Conservation (phyloP, 257 asterid species). For the Asclepias syriaca region DNA sequence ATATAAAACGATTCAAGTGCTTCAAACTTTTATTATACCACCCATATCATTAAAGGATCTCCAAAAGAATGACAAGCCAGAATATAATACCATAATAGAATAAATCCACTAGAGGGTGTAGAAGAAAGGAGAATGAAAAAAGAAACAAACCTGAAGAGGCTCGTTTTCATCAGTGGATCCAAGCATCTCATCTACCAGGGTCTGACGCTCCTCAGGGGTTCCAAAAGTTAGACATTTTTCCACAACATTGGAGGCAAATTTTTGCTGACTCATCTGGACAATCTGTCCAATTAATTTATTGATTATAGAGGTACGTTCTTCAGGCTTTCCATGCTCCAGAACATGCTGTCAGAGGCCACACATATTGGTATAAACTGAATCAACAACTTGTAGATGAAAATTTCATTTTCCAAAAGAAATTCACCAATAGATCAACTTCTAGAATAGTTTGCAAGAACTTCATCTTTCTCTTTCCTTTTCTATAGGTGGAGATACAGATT, state of each 20-base stretch:
- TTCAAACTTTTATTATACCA: background rate
- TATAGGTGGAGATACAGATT: no score
- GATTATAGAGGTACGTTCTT: slow-evolving; percentile 55
- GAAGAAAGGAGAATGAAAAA: background rate
- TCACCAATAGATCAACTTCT: background rate
- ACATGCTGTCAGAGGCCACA: slow-evolving; percentile 50
- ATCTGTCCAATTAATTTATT: slow-evolving; percentile 57
- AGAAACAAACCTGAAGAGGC: slow-evolving; percentile 70
- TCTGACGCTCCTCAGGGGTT: slow-evolving; percentile 57
- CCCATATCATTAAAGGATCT: background rate
- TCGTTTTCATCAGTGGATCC: slow-evolving; percentile 72
- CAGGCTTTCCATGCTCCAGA: slow-evolving; percentile 75
- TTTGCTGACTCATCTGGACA: slow-evolving; percentile 86
- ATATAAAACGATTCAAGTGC: background rate
- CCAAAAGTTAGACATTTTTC: slow-evolving; percentile 83
- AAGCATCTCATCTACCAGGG: slow-evolving; percentile 70
- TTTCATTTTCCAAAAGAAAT: background rate
- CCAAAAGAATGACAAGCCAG: background rate
- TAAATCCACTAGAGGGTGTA: background rate
- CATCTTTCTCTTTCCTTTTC: background rate
- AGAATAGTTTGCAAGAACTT: background rate
- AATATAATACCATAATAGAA: background rate
- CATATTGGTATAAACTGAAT: background rate
- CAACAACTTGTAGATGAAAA: background rate
- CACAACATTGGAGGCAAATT: slow-evolving; percentile 81